Evolutionary conservation across 108 stramenopile genomes (phyloP).

Genomic region (Parmales sp.): DNA sequence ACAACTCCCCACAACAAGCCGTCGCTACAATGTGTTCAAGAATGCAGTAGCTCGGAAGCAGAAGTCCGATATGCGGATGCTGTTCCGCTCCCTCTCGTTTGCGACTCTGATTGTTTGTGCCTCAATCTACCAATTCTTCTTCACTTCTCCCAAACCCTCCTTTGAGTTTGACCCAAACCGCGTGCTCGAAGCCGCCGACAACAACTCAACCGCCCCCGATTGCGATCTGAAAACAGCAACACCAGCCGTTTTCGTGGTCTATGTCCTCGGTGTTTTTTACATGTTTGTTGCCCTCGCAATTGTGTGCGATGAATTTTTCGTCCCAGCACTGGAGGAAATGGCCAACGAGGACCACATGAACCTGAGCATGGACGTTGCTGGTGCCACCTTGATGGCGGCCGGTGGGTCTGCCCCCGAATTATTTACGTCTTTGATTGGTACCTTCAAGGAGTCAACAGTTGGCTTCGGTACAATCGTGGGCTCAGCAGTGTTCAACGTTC

Average conservation of each 20-base stretch:
- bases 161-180: background rate
- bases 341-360: conserved; percentile 37
- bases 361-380: conserved; percentile 67
- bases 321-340: conserved; percentile 69
- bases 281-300: conserved; percentile 74
- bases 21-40: too few species aligned
- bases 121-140: background rate
- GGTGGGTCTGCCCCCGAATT: conserved; percentile 72
- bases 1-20: too few species aligned
- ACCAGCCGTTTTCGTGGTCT: conserved; percentile 20
- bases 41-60: too few species aligned
- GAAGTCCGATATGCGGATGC: background rate
- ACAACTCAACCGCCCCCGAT: background rate
- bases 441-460: conserved; percentile 51
- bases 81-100: conserved; percentile 21
- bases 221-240: background rate
- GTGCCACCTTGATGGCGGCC: conserved; percentile 65
- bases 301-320: conserved; percentile 75
- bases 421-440: conserved; percentile 63
- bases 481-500: conserved; percentile 69
- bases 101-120: conserved; percentile 16
- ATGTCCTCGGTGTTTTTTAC: conserved; percentile 51
- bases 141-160: background rate
- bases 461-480: conserved; percentile 83
- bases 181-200: background rate